Percentiles rank a stretch among this genome's conserved stretches.
Conservation (phyloP, 2,329 filamentous ascomycete species). For the Neospermospora avenae region DNA sequence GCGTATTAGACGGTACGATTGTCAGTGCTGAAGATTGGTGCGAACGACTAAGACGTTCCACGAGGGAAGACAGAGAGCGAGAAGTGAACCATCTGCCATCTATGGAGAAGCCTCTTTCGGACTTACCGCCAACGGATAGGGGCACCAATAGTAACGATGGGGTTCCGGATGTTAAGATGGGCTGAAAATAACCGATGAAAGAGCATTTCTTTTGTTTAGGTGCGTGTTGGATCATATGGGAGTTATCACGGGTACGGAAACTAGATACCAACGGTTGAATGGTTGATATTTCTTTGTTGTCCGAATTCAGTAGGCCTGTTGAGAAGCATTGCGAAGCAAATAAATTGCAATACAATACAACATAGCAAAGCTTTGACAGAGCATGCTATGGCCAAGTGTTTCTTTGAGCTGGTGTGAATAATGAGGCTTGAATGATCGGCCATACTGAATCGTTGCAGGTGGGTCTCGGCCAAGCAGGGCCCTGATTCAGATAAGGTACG, state of each 20-base stretch:
- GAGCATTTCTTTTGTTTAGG: not conserved
- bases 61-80: slow-evolving; percentile 30
- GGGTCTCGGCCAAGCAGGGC: not conserved
- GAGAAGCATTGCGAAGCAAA: not conserved
- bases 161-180: slow-evolving; percentile 23
- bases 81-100: slow-evolving; percentile 1
- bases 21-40: slow-evolving; percentile 91
- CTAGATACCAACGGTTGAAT: not conserved
- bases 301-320: too few species aligned
- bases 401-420: too few species aligned
- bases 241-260: not conserved
- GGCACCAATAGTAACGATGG: slow-evolving; percentile 7
- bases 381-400: too few species aligned
- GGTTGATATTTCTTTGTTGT: not conserved
- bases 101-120: slow-evolving; percentile 18
- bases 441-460: too few species aligned
- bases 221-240: not conserved
- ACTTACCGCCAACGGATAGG: slow-evolving; percentile 14
- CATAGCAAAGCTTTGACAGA: too few species aligned
- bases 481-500: not conserved
- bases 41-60: slow-evolving; percentile 61
- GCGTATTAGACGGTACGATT: slow-evolving; percentile 84
- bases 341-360: not conserved
- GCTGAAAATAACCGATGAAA: slow-evolving; percentile 9
- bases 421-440: too few species aligned